These are phyloP conservation scores for Sisymbrium altissimum DNA, from an alignment of 345 rosid species.

Conservation along the genomic window DNA sequence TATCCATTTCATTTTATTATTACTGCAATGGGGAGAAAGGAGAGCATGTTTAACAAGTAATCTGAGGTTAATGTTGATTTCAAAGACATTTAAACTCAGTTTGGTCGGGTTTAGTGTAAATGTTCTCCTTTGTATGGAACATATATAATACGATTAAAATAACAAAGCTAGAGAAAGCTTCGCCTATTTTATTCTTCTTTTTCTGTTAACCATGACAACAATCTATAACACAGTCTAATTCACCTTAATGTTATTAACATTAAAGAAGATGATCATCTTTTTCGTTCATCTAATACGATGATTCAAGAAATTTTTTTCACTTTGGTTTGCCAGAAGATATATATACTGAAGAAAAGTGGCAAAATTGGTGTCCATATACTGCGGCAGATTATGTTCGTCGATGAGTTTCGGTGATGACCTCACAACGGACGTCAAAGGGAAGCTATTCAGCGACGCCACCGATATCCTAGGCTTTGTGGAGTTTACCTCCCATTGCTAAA, in stretches of 20 bases:
- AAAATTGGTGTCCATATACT: constrained; percentile 63
- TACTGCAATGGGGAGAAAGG: neutral
- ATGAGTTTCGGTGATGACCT: constrained; percentile 52
- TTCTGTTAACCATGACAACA: neutral
- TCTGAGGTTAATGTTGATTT: neutral
- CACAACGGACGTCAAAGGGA: constrained; percentile 41
- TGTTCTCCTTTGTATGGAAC: neutral
- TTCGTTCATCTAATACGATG: constrained; percentile 23
- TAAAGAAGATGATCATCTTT: neutral
- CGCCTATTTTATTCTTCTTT: neutral
- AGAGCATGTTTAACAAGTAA: neutral
- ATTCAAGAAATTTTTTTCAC: constrained; percentile 71
- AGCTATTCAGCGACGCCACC: constrained; percentile 71
- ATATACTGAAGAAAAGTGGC: constrained; percentile 63
- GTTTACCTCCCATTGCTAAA: constrained; percentile 90
- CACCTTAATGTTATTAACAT: neutral
- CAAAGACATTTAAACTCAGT: neutral
- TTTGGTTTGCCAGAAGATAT: constrained; percentile 63
- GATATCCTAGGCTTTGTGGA: constrained; percentile 55
- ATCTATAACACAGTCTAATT: neutral
- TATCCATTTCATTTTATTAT: neutral
- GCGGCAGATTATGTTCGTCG: constrained; percentile 47
- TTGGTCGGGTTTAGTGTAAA: neutral
- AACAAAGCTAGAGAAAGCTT: neutral
- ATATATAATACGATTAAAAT: neutral